Evolutionary conservation across 2,329 filamentous ascomycete species (phyloP).

Genomic region (Neofusicoccum parvum): DNA sequence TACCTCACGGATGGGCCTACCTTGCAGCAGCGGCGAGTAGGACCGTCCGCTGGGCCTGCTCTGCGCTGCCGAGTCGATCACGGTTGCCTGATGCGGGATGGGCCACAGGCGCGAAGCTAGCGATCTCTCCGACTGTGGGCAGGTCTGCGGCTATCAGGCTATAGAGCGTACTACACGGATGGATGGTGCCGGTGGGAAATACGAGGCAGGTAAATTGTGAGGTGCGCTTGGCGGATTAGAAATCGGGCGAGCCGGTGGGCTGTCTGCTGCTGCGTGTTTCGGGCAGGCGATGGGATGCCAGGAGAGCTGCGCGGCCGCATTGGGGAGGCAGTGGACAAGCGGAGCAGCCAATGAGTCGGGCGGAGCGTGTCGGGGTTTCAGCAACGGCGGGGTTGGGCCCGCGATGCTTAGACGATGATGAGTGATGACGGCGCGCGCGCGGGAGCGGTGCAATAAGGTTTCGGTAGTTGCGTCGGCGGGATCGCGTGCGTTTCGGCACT

Average conservation of each 20-base stretch:
- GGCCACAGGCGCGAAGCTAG: background rate
- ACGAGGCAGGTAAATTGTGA: background rate
- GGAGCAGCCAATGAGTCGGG: background rate
- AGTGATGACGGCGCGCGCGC: background rate
- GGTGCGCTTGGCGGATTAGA: background rate
- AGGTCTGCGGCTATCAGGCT: background rate
- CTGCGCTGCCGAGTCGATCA: background rate
- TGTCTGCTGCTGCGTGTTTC: background rate
- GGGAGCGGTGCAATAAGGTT: background rate
- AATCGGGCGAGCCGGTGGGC: background rate
- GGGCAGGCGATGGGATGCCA: background rate
- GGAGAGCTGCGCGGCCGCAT: background rate
- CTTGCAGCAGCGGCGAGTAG: background rate
- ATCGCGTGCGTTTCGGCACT: constrained; percentile 7
- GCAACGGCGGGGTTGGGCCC: background rate
- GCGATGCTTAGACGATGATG: background rate
- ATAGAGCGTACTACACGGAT: background rate
- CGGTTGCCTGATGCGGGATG: background rate
- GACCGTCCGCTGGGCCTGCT: background rate
- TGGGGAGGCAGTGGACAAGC: too few species aligned
- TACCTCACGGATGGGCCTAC: background rate
- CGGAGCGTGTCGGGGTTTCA: background rate
- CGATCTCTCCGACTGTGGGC: background rate
- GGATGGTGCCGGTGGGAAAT: background rate
- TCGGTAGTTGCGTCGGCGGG: background rate